Base-by-base conservation (phyloP, 2,329 filamentous ascomycete species). In the Claviceps lovelessii region DNA sequence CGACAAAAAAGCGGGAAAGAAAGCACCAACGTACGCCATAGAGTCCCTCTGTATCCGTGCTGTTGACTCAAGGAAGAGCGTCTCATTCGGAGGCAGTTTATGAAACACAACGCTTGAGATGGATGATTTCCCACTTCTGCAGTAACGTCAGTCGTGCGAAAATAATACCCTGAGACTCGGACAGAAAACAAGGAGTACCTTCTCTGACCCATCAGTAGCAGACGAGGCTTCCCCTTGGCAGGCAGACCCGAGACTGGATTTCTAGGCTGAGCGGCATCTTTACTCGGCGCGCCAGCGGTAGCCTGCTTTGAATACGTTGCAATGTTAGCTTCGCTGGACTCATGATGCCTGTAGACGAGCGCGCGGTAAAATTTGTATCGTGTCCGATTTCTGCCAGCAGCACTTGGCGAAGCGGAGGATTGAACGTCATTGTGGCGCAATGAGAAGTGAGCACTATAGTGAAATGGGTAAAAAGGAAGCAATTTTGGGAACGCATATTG, bases 81-180 rank as follows among this genome's bases (percentile, higher is more conserved):
- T 97, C 73, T 98, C 94, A 62, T 88, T 94, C 2, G 93, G 90
- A 3, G 91, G 89, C 66, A 97, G 84, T 68, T 98, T 98, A 71
- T 97, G 90, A 65, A 98, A 97, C n/a, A 98, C 91, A 50, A 98
- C 94, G 65, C 90, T 97, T 31, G 90, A 93, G 67, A 98, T 97
- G 6, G 93, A 98, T 0, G 93, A 97, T 68, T 98, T 98, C 57
- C 93, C 93, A 66, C 90, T 96, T 73, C 93, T 98, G 61, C 28
- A 45, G 8, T 45, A 28, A 10, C 15, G 53, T 57, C 53, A 59
- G 44, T 19, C 2, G 19, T 48, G 37, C 28, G 15, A 3, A 23
- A 45, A 13, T 37, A 11, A 37, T 47, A 4, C 17, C 8, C 17
- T 10, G 11, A 28, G 8, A 8, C 6, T 7, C 10, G n/a, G 23